Base-by-base conservation (phyloP, 805 yeast genomes). In the Wickerhamomyces rabaulensis region DNA sequence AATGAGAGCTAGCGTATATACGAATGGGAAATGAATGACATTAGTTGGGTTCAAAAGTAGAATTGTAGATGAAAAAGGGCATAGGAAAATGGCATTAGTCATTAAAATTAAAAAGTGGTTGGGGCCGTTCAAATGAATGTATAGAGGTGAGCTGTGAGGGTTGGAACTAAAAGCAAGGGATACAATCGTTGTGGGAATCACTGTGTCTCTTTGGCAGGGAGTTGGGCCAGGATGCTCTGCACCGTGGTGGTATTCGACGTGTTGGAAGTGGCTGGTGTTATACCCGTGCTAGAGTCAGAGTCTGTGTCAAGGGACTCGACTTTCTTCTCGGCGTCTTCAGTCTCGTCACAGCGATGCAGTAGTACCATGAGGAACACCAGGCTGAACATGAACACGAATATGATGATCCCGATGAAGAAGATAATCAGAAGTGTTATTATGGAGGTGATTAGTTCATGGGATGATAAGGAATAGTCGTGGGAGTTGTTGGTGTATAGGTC, bases 331-430 rank as follows among this genome's bases (percentile, higher is more conserved):
- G 21, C 43, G 29, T 44, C 44, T 2, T 44, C 45, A 20, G 41
- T 42, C 13, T 51, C 56, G 0, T 40, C 37, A 40, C 58, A 55
- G n/a, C 52, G 49, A 17, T 47, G 51, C 17, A 56, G 44, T 33
- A 53, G 46, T n/a, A 56, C 42, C 29, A 55, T 17, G 2, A 55
- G 44, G 22, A 56, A 45, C 1, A 42, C 43, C 3, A 44, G 39
- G 1, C 56, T 44, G 16, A 53, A 37, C 16, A 36, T 45, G 26
- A 52, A 48, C 31, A 53, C 57, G 1, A 44, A 22, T 3, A 56
- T 43, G 4, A 56, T 19, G 7, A 56, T 39, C 8, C 29, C 36
- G 9, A 54, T 33, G 42, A 51, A 46, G 47, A 56, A 50, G 2
- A 56, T 38, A 4, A 56, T 13, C 8, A 52, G 40, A 3, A 56